Conservation (phyloP, 1,284 basidiomycete genomes). For the Fomitopsis pinicola region DNA sequence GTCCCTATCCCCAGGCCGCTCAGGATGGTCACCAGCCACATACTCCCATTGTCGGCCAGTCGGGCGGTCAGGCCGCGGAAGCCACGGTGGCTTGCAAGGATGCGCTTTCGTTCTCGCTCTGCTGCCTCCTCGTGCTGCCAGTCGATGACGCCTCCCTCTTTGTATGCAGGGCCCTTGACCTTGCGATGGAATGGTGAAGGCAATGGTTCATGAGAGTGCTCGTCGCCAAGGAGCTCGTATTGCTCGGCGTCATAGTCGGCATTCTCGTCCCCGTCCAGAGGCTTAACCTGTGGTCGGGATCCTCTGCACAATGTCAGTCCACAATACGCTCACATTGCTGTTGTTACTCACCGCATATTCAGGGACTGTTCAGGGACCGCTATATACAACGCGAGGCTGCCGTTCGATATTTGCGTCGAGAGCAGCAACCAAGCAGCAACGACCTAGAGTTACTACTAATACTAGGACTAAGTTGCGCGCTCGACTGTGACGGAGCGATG, state of each 20-base stretch:
- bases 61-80: constrained; percentile 50
- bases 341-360: not conserved
- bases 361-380: not conserved
- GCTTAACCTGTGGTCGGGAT: constrained; percentile 13
- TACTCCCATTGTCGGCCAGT: constrained; percentile 51
- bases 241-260: constrained; percentile 17
- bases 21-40: constrained; percentile 66
- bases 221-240: constrained; percentile 16
- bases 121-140: constrained; percentile 67
- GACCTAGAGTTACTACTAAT: no score
- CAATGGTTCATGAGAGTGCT: constrained; percentile 2
- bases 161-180: constrained; percentile 29
- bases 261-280: not conserved
- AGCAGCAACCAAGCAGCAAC: not conserved
- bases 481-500: not conserved
- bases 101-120: constrained; percentile 55
- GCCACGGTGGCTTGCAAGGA: constrained; percentile 47
- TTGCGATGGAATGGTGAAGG: not conserved
- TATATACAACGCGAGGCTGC: no score
- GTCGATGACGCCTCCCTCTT: constrained; percentile 60
- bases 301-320: not conserved
- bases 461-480: no score
- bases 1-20: constrained; percentile 69
- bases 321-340: not conserved
- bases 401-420: not conserved